Evolutionary conservation across 2,329 filamentous ascomycete genomes (phyloP).

Genomic region (Xylariaceae sp.): DNA sequence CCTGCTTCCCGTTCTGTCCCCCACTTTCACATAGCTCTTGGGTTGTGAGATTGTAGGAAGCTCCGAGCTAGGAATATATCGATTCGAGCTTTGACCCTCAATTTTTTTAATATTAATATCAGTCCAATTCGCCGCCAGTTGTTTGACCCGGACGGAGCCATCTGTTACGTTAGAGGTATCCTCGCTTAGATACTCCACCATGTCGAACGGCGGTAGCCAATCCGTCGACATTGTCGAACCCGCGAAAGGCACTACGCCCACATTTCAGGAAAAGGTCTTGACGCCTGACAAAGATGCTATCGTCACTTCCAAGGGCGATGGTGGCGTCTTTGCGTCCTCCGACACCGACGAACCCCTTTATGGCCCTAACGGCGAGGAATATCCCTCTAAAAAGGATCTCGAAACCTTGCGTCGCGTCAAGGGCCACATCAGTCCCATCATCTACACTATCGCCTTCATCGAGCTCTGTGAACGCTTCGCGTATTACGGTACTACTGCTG

Average conservation of each 20-base stretch:
- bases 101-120: too few species aligned
- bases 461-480: slow-evolving; percentile 60
- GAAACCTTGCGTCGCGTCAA: slow-evolving; percentile 31
- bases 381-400: slow-evolving; percentile 30
- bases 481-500: slow-evolving; percentile 67
- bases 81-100: too few species aligned
- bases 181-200: slow-evolving; percentile 8
- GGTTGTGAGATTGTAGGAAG: too few species aligned
- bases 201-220: slow-evolving; percentile 29
- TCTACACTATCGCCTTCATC: slow-evolving; percentile 31
- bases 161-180: not conserved
- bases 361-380: slow-evolving; percentile 33
- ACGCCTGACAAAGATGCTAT: slow-evolving; percentile 9
- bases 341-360: slow-evolving; percentile 31
- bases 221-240: slow-evolving; percentile 26
- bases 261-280: slow-evolving; percentile 19
- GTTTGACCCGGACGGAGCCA: not conserved
- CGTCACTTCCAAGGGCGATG: slow-evolving; percentile 10
- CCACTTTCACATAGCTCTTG: too few species aligned
- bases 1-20: too few species aligned
- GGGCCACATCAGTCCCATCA: slow-evolving; percentile 26
- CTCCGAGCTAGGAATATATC: too few species aligned
- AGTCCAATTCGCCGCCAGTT: not conserved
- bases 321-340: slow-evolving; percentile 23
- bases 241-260: slow-evolving; percentile 13